Evolutionary conservation across 768 basidiomycete species (phyloP), one percentile per base, ranked within the genome.

Genomic region (Hygrocybe punicea): DNA sequence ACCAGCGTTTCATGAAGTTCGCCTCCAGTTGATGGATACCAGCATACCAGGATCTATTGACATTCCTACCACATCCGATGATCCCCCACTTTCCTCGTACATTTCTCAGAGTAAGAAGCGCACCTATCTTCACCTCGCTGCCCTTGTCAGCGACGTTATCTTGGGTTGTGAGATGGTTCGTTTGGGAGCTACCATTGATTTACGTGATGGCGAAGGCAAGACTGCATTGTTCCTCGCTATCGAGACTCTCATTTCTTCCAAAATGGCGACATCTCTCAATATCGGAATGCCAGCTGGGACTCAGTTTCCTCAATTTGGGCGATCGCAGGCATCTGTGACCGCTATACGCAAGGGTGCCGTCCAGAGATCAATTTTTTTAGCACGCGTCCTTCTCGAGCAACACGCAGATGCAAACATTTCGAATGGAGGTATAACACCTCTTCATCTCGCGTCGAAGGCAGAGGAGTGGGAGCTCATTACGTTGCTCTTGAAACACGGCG

Each of bases 401-500:
- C 63, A 65, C 40, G 65, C 65, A 16, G 40, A 64, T 36, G 55
- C 54, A 51, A 62, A 62, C 35, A 34, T 53, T 46, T 58, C 51
- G 24, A 46, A 48, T 21, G 29, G 36, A 49, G 57, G 57, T 53
- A 54, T 34, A 34, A 55, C 53, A 33, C 42, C 62, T 21, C 54
- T 63, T 7, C 60, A 61, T 40, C 36, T 63, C 33, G 65, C 64
- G 13, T 61, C 51, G 45, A 58, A n/a, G n/a, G 50, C 24, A 2
- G 46, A 42, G 4, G 58, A 63, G 23, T 63, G 64, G 64, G 60
- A 63, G 19, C 57, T 67, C 35, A 51, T 63, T 35, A 40, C 60
- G 11, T 55, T 65, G 17, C 49, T 67, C 11, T 55, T 67, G 21
- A 35, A 58, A 10, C 57, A 66, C 40, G 65, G 65, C 0, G 65